Conservation (phyloP, 2,329 filamentous ascomycete genomes). For the Fusarium piperis region DNA sequence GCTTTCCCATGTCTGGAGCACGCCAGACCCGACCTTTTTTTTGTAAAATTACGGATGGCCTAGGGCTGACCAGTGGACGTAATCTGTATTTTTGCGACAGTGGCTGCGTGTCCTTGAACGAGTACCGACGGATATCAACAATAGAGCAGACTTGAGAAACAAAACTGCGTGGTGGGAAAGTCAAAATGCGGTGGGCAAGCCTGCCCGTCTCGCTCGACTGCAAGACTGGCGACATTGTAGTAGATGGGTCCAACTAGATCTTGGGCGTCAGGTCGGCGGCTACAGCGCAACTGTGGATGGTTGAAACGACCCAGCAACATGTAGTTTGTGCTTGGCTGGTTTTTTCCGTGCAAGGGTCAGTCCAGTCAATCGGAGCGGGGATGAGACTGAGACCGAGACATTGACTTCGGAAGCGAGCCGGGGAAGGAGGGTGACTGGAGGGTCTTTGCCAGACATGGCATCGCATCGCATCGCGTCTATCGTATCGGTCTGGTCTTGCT, state of each 20-base stretch:
- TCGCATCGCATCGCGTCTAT: constrained; percentile 15
- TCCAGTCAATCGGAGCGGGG: constrained; percentile 20
- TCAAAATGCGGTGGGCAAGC: constrained; percentile 16
- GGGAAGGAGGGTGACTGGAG: neutral
- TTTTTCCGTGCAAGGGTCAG: constrained; percentile 28
- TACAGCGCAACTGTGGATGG: constrained; percentile 39
- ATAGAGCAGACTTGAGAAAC: neutral
- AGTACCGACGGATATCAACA: neutral
- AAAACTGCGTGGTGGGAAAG: neutral
- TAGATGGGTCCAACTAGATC: constrained; percentile 18
- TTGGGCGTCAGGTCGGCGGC: constrained; percentile 30
- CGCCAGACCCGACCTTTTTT: constrained; percentile 10
- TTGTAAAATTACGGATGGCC: constrained; percentile 17
- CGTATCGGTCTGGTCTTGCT: neutral
- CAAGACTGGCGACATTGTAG: constrained; percentile 12
- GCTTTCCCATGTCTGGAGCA: constrained; percentile 10
- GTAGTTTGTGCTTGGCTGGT: neutral
- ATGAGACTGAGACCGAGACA: neutral
- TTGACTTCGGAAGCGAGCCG: constrained; percentile 6
- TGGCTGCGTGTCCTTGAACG: neutral
- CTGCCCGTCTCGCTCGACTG: neutral
- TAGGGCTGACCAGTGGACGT: constrained; percentile 16
- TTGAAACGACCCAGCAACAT: constrained; percentile 9
- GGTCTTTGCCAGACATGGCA: neutral
- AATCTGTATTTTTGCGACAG: neutral